Percentiles rank a stretch among this genome's conserved stretches.
Conservation (phyloP, 805 yeast species). For the Cyberlindnera maritima region DNA sequence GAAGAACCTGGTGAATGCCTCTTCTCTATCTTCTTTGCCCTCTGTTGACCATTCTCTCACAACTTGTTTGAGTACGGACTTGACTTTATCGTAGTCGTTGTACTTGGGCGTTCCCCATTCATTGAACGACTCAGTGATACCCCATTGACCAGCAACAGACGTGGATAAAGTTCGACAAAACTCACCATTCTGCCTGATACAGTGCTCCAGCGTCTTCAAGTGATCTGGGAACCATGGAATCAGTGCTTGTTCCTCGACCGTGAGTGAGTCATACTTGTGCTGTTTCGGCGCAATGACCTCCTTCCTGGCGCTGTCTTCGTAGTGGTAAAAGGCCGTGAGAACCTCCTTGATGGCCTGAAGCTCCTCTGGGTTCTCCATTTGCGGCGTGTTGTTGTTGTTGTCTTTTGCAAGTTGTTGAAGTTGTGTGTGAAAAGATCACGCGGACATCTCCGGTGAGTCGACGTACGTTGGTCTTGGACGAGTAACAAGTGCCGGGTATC, state of each 20-base stretch:
- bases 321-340: constrained; percentile 29
- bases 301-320: constrained; percentile 34
- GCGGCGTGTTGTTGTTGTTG: background rate
- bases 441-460: constrained; percentile 7
- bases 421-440: background rate
- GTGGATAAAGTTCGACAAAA: constrained; percentile 44
- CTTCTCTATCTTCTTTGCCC: constrained; percentile 44
- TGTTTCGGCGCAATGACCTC: constrained; percentile 33
- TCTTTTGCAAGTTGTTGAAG: background rate
- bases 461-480: background rate
- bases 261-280: constrained; percentile 35
- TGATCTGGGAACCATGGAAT: constrained; percentile 51
- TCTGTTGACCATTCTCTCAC: constrained; percentile 60
- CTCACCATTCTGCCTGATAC: constrained; percentile 42
- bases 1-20: constrained; percentile 38
- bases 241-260: constrained; percentile 38
- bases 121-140: constrained; percentile 35
- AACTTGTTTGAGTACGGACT: constrained; percentile 53
- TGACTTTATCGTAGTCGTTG: constrained; percentile 54
- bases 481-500: background rate
- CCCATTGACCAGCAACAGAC: constrained; percentile 49
- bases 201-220: constrained; percentile 36
- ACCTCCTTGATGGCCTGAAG: constrained; percentile 10
- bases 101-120: constrained; percentile 41
- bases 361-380: constrained; percentile 16